A percentile compares a stretch with the other conserved stretches of the same genome.
Conservation (phyloP, 2,329 filamentous ascomycete species). For the Xylaria arbuscula region DNA sequence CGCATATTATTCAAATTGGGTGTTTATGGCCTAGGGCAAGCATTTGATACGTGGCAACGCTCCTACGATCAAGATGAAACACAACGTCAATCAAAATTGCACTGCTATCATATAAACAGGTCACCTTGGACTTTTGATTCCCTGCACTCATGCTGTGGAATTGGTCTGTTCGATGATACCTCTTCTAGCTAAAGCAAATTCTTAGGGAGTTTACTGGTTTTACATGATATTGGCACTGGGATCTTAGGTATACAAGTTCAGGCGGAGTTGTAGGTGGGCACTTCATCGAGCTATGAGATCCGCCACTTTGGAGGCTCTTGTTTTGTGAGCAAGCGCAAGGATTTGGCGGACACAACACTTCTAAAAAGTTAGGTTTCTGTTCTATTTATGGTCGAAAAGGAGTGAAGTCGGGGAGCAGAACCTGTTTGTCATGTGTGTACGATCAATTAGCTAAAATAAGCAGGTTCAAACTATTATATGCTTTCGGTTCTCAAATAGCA, state of each 20-base stretch:
- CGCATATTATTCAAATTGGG: too few species aligned
- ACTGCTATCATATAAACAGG: too few species aligned
- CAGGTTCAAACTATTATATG: too few species aligned
- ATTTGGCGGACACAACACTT: background rate
- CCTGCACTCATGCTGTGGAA: background rate
- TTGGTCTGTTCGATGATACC: background rate
- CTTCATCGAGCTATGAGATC: background rate
- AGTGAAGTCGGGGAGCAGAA: background rate
- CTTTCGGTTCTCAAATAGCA: too few species aligned
- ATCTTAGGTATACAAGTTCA: too few species aligned
- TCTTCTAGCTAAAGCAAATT: background rate
- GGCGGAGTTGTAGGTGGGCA: background rate
- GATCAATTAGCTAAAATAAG: too few species aligned
- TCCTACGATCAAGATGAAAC: background rate
- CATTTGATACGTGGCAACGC: background rate
- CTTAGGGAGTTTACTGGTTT: too few species aligned
- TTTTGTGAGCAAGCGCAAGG: background rate
- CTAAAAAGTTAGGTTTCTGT: background rate
- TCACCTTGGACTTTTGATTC: too few species aligned
- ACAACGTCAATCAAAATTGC: background rate
- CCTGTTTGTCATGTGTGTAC: too few species aligned
- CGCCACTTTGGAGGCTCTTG: background rate
- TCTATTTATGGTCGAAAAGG: background rate
- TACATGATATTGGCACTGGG: too few species aligned
- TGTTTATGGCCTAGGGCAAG: background rate